These are phyloP conservation scores for Linnemannia exigua DNA, from an alignment of 192 early-diverging fungal genomes.

Conservation along the genomic window DNA sequence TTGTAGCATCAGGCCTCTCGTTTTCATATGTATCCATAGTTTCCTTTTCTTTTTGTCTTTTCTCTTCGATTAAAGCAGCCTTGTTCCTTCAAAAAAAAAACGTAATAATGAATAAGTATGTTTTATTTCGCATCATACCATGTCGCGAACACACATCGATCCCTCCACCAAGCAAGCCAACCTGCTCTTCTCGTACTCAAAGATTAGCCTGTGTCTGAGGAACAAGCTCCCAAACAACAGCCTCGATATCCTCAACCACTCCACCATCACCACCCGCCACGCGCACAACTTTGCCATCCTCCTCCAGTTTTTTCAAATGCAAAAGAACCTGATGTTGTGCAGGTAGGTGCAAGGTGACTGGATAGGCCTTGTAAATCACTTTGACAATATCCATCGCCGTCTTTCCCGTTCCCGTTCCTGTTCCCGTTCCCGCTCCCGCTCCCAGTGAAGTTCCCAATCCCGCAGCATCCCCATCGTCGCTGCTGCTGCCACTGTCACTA, in stretches of 20 bases:
- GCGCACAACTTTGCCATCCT: constrained; percentile 59
- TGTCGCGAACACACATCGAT: no score
- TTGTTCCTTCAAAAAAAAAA: no score
- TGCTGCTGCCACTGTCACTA: not conserved
- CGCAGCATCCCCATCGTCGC: not conserved
- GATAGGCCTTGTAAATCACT: constrained; percentile 69
- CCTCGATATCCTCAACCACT: constrained; percentile 20
- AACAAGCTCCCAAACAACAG: constrained; percentile 22
- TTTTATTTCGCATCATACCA: no score
- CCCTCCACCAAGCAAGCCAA: no score
- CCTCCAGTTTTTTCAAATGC: constrained; percentile 69
- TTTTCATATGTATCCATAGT: not conserved
- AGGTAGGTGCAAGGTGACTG: constrained; percentile 60
- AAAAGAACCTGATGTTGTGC: constrained; percentile 66
- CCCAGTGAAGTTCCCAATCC: no score
- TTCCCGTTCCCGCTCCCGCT: not conserved
- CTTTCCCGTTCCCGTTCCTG: constrained; percentile 5
- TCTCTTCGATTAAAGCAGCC: no score
- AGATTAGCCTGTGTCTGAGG: constrained; percentile 20
- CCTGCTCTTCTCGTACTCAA: not conserved
- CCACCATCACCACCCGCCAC: not conserved
- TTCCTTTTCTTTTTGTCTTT: not conserved
- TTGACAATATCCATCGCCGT: constrained; percentile 66
- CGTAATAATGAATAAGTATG: no score
- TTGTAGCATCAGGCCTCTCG: no score